Conservation (phyloP, 2,329 filamentous ascomycete species). For the Thielaviopsis musarum region DNA sequence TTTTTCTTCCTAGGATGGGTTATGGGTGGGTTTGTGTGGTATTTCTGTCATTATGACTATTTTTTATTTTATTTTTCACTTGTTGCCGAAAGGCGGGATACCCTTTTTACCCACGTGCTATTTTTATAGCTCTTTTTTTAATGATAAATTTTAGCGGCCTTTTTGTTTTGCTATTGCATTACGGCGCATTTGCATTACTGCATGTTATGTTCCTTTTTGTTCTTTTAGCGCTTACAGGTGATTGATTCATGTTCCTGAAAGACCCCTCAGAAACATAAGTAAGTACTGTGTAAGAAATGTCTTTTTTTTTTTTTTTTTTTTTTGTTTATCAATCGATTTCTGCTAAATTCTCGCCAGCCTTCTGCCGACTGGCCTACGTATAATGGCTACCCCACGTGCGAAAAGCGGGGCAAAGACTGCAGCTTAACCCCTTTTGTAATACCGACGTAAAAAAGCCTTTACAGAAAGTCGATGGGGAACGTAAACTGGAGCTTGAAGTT, state of each 20-base stretch:
- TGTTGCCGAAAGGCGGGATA: neutral
- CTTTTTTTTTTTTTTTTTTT: no score
- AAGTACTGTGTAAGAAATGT: neutral
- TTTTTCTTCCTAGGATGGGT: neutral
- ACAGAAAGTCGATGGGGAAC: neutral
- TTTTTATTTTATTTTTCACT: neutral
- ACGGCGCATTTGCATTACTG: neutral
- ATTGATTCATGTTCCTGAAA: neutral
- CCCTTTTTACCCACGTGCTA: neutral
- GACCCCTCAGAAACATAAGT: neutral
- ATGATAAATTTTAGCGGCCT: neutral
- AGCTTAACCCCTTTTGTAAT: conserved; percentile 3
- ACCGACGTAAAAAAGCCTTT: neutral
- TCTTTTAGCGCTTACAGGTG: neutral
- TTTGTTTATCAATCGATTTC: no score
- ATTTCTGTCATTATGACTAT: neutral
- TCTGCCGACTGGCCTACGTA: neutral
- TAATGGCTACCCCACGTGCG: neutral
- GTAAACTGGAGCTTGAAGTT: neutral
- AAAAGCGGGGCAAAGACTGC: neutral
- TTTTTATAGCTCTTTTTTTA: neutral
- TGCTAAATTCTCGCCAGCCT: neutral
- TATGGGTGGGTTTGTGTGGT: neutral
- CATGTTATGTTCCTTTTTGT: no score
- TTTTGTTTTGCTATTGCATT: neutral